phyloP scores from a whole-genome alignment of 1,284 basidiomycete genomes.

The Trichosporon sp. region DNA sequence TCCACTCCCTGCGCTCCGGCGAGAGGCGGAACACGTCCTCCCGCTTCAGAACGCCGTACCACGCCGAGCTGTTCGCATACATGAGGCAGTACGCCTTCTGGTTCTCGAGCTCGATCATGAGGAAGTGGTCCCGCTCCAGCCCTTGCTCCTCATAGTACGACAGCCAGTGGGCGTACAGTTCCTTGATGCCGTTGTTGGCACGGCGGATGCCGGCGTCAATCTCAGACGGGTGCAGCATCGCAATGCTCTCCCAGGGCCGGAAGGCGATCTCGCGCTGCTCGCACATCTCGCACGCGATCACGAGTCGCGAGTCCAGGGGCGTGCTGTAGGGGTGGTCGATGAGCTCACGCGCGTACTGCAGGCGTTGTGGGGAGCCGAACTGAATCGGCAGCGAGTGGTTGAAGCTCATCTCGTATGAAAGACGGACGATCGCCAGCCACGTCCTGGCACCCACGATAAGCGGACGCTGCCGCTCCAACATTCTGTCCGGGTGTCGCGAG shows the following conservation, averaged over 20 bases:
- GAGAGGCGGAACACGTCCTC: slow-evolving; percentile 28
- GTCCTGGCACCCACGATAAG: slow-evolving; percentile 37
- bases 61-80: slow-evolving; percentile 29
- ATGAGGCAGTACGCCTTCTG: slow-evolving; percentile 29
- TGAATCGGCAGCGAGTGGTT: slow-evolving; percentile 40
- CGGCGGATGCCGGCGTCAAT: slow-evolving; percentile 34
- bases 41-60: slow-evolving; percentile 28
- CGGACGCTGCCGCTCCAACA: slow-evolving; percentile 31
- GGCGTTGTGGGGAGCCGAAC: slow-evolving; percentile 28
- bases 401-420: slow-evolving; percentile 37
- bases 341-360: slow-evolving; percentile 34
- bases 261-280: slow-evolving; percentile 27
- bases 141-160: slow-evolving; percentile 33
- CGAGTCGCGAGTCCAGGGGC: slow-evolving; percentile 38
- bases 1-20: slow-evolving; percentile 26
- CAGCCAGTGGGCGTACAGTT: slow-evolving; percentile 35
- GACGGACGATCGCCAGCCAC: slow-evolving; percentile 34
- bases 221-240: slow-evolving; percentile 23
- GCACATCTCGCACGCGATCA: slow-evolving; percentile 38
- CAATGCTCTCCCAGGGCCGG: slow-evolving; percentile 27
- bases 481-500: slow-evolving; percentile 21
- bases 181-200: slow-evolving; percentile 32
- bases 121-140: slow-evolving; percentile 31
- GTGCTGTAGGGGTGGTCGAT: slow-evolving; percentile 39
- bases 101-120: slow-evolving; percentile 36